Percentiles rank a stretch among this genome's conserved stretches.
phyloP scores from a whole-genome alignment of 352 stramenopile genomes.

The Pythium angustatum region DNA sequence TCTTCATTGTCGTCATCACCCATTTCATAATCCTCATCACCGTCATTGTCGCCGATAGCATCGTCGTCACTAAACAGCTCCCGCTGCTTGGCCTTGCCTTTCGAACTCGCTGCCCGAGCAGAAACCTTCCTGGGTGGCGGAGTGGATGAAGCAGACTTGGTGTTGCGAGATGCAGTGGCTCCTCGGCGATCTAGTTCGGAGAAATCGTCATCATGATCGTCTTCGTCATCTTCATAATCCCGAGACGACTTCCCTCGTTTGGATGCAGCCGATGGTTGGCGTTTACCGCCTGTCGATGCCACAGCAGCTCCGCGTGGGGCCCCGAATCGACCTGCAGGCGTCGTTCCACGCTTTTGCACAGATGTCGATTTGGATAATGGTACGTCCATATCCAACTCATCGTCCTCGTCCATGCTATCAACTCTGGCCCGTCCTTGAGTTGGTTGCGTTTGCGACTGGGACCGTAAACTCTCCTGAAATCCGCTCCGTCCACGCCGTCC shows the following conservation, averaged over 20 bases:
- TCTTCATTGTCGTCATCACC: conserved; percentile 42
- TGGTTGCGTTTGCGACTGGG: conserved; percentile 20
- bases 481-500: conserved; percentile 5
- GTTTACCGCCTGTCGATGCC: not conserved
- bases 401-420: conserved; percentile 24
- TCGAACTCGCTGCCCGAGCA: conserved; percentile 33
- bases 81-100: conserved; percentile 28
- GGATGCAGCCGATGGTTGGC: conserved; percentile 1
- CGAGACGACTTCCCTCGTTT: conserved; percentile 8
- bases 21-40: conserved; percentile 64
- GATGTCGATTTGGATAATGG: not conserved
- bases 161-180: conserved; percentile 9
- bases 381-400: conserved; percentile 29
- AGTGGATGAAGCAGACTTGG: conserved; percentile 14
- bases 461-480: conserved; percentile 16
- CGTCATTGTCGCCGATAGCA: conserved; percentile 50
- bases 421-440: conserved; percentile 15
- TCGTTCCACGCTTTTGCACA: not conserved
- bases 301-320: conserved; percentile 11
- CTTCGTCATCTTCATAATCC: conserved; percentile 12
- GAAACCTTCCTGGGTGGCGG: conserved; percentile 23
- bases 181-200: not conserved
- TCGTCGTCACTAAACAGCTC: conserved; percentile 51
- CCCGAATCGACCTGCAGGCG: conserved; percentile 27
- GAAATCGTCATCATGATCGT: not conserved